Conservation (phyloP, 345 rosid genomes). For the Bruguiera gymnorhiza region DNA sequence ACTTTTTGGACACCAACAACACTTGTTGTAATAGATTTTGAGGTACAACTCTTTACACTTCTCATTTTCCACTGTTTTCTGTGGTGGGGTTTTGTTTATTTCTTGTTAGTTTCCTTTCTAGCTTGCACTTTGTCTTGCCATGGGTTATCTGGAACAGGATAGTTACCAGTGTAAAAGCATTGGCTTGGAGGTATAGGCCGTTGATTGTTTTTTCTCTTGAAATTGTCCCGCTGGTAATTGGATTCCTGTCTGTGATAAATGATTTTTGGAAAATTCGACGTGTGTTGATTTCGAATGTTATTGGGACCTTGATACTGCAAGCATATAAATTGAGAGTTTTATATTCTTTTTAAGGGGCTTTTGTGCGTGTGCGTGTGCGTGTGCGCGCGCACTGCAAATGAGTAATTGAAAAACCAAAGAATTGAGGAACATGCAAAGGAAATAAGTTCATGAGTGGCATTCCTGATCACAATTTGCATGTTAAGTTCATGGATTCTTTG, state of each 20-base stretch:
- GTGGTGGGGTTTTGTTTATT: conserved; percentile 7
- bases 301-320: too few species aligned
- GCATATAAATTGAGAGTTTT: too few species aligned
- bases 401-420: too few species aligned
- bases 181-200: not conserved
- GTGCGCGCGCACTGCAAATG: too few species aligned
- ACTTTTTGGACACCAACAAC: not conserved
- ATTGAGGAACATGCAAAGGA: not conserved
- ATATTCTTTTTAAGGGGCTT: too few species aligned
- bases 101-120: not conserved
- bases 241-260: too few species aligned
- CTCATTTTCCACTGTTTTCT: too few species aligned
- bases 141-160: not conserved
- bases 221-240: not conserved
- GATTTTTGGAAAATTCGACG: too few species aligned
- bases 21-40: not conserved
- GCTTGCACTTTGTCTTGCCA: not conserved
- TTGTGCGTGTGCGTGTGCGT: too few species aligned
- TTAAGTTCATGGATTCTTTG: not conserved
- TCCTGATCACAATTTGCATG: not conserved
- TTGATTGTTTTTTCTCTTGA: not conserved
- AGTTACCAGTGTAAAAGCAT: not conserved
- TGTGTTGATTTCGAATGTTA: too few species aligned
- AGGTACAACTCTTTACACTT: conserved; percentile 21
- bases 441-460: not conserved